A percentile compares a stretch with the other conserved stretches of the same genome.
These are phyloP conservation scores for Mycena indigotica DNA, from an alignment of 768 basidiomycete genomes.

Conservation along the genomic window DNA sequence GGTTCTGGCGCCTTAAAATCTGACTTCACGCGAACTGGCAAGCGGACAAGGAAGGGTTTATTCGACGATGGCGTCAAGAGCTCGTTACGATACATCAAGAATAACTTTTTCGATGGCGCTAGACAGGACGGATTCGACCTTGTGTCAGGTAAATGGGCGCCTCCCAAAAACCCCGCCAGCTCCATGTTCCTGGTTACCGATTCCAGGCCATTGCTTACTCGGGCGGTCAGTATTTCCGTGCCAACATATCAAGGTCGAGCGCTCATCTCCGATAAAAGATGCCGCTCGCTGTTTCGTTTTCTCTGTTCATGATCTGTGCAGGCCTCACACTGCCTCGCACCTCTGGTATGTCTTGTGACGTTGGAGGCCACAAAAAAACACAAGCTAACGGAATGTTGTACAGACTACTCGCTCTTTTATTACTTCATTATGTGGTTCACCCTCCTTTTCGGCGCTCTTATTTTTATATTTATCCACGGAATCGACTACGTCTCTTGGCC, in stretches of 20 bases:
- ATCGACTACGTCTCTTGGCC: constrained; percentile 97
- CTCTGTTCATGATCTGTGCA: constrained; percentile 85
- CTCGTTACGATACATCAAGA: constrained; percentile 83
- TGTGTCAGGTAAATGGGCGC: constrained; percentile 87
- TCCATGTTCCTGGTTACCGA: constrained; percentile 76
- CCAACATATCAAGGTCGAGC: neutral
- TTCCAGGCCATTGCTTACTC: constrained; percentile 76
- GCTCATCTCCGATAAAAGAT: constrained; percentile 51
- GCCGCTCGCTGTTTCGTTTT: constrained; percentile 79
- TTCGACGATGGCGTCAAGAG: constrained; percentile 89
- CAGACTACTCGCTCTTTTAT: constrained; percentile 84
- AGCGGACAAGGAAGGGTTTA: constrained; percentile 76
- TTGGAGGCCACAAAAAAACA: constrained; percentile 6
- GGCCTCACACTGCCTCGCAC: constrained; percentile 84
- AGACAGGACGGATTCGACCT: constrained; percentile 97
- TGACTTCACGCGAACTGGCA: constrained; percentile 93
- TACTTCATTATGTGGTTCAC: constrained; percentile 83
- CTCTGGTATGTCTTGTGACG: constrained; percentile 61
- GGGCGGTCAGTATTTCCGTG: constrained; percentile 60
- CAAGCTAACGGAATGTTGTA: constrained; percentile 3
- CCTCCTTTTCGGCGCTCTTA: constrained; percentile 59
- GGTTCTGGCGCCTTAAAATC: constrained; percentile 96
- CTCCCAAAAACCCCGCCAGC: constrained; percentile 72
- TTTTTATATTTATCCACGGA: constrained; percentile 82
- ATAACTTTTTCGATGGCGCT: constrained; percentile 95